A percentile compares a stretch with the other conserved stretches of the same genome.
These are phyloP conservation scores for Neonectria coccinea DNA, from an alignment of 2,329 filamentous ascomycete genomes.

Conservation along the genomic window DNA sequence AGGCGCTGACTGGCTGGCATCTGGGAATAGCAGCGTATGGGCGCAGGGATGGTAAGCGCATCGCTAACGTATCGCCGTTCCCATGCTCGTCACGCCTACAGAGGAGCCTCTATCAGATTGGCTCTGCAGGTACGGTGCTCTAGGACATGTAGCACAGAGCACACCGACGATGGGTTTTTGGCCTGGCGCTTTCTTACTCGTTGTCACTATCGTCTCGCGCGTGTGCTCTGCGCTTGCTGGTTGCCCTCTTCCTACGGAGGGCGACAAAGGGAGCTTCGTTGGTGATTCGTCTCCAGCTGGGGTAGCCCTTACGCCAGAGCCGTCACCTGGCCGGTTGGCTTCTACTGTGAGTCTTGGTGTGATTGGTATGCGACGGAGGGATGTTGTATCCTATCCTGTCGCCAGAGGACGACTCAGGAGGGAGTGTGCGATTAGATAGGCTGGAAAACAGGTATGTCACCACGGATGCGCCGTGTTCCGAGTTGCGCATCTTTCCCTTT, in stretches of 20 bases:
- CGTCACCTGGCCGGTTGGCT: not conserved
- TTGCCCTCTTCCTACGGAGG: not conserved
- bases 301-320: not conserved
- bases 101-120: not conserved
- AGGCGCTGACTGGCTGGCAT: not conserved
- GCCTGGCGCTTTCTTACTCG: not conserved
- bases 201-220: not conserved
- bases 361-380: not conserved
- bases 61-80: not conserved
- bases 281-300: not conserved
- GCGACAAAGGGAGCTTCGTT: not conserved
- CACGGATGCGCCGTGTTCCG: not conserved
- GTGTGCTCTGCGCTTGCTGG: not conserved
- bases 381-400: not conserved
- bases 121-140: not conserved
- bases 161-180: not conserved
- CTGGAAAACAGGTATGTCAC: not conserved
- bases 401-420: not conserved
- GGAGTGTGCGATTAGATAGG: not conserved
- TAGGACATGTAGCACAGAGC: not conserved
- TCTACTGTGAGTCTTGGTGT: not conserved
- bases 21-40: not conserved
- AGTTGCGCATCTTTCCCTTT: not conserved
- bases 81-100: not conserved
- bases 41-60: not conserved